phyloP scores from a whole-genome alignment of 306 rosid species.

The Vigna angularis region DNA sequence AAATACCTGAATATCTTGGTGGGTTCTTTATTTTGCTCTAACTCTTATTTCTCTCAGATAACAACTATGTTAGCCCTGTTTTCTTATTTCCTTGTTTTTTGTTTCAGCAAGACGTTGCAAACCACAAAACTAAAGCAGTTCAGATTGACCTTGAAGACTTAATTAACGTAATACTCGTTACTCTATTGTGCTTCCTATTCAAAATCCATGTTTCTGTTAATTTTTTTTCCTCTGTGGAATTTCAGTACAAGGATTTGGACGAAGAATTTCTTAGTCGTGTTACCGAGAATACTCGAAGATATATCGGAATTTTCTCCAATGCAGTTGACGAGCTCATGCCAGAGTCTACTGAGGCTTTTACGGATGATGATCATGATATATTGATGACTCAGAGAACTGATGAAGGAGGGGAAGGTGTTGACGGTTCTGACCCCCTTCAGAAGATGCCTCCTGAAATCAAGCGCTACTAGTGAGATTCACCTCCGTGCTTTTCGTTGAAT shows the following conservation, averaged over 20 bases:
- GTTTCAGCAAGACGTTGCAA: slow-evolving; percentile 90
- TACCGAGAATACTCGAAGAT: slow-evolving; percentile 84
- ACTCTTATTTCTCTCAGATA: not conserved
- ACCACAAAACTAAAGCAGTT: slow-evolving; percentile 75
- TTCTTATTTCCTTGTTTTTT: not conserved
- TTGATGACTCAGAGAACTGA: slow-evolving; percentile 95
- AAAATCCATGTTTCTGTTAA: not conserved
- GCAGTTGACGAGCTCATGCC: slow-evolving; percentile 93
- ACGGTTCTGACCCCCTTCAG: slow-evolving; percentile 82
- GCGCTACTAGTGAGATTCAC: slow-evolving; percentile 78
- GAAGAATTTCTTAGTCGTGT: slow-evolving; percentile 87
- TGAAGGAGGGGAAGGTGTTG: slow-evolving; percentile 75
- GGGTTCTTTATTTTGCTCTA: slow-evolving; percentile 23
- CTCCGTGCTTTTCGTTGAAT: not conserved
- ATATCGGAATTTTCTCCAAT: slow-evolving; percentile 77
- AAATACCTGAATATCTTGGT: slow-evolving; percentile 82
- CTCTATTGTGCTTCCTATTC: not conserved
- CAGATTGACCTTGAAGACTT: slow-evolving; percentile 88
- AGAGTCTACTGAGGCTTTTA: slow-evolving; percentile 79
- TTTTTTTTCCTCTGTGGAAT: not conserved
- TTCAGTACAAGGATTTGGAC: slow-evolving; percentile 79
- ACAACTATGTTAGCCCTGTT: slow-evolving; percentile 31
- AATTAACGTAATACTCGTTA: slow-evolving; percentile 53
- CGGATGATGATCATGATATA: slow-evolving; percentile 94
- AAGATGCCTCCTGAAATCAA: slow-evolving; percentile 95